Conservation (phyloP, 2,329 filamentous ascomycete genomes). For the Hypoxylon sp. region DNA sequence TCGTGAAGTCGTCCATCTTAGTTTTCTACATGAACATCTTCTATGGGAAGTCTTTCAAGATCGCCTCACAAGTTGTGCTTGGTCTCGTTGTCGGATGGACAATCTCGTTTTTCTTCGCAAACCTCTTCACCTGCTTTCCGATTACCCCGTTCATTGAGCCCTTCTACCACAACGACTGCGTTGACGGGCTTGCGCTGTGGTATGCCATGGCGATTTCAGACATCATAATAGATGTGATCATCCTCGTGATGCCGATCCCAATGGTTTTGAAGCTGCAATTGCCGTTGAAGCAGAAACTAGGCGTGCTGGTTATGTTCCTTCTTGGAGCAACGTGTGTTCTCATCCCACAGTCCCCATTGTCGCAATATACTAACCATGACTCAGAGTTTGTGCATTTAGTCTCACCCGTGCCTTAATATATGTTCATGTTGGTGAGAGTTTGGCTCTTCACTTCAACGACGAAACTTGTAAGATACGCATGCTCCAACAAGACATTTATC, state of each 20-base stretch:
- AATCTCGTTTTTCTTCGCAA: slow-evolving; percentile 49
- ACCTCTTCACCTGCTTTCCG: slow-evolving; percentile 50
- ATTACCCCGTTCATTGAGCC: slow-evolving; percentile 48
- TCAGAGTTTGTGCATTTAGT: slow-evolving; percentile 46
- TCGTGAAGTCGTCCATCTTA: slow-evolving; percentile 45
- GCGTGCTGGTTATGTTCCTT: slow-evolving; percentile 49
- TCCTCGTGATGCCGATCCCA: slow-evolving; percentile 50
- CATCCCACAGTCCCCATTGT: neutral
- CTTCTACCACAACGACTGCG: slow-evolving; percentile 48
- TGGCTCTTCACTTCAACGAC: slow-evolving; percentile 45
- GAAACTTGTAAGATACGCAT: slow-evolving; percentile 47
- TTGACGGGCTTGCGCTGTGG: slow-evolving; percentile 45
- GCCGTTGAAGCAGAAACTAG: slow-evolving; percentile 47
- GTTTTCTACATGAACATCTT: slow-evolving; percentile 46
- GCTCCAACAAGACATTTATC: neutral
- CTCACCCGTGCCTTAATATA: slow-evolving; percentile 37
- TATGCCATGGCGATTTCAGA: slow-evolving; percentile 46
- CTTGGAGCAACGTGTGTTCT: slow-evolving; percentile 46
- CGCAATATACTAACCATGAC: slow-evolving; percentile 14
- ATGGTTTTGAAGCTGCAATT: slow-evolving; percentile 50
- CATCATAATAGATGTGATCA: slow-evolving; percentile 47
- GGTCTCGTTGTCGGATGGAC: slow-evolving; percentile 43
- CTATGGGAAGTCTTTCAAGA: slow-evolving; percentile 40
- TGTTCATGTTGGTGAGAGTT: slow-evolving; percentile 42
- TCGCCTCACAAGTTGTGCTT: slow-evolving; percentile 34